phyloP scores from a whole-genome alignment of 2,329 filamentous ascomycete genomes.

The Dactylellina parvicollis region DNA sequence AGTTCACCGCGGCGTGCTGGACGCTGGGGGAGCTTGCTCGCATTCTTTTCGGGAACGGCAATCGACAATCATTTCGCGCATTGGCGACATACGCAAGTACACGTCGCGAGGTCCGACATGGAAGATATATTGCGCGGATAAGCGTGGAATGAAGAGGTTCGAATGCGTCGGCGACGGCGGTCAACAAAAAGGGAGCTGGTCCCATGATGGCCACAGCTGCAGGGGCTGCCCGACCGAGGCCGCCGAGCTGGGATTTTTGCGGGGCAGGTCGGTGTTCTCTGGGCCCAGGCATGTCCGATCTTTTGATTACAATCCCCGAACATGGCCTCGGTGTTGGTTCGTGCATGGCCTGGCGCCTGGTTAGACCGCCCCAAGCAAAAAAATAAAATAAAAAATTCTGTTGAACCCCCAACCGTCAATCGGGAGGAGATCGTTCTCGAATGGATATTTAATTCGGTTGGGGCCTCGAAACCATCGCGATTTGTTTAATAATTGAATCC shows the following conservation, averaged over 20 bases:
- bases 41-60: too few relatives aligned
- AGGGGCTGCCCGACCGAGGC: constrained; percentile 1
- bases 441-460: constrained; percentile 40
- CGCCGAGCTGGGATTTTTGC: neutral
- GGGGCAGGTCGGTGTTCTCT: neutral
- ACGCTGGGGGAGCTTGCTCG: too few relatives aligned
- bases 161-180: constrained; percentile 3
- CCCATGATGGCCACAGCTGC: constrained; percentile 10
- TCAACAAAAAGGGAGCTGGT: constrained; percentile 34
- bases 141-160: constrained; percentile 30
- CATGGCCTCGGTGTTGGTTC: too few relatives aligned
- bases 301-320: neutral
- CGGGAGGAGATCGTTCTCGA: too few relatives aligned
- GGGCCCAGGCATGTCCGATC: too few relatives aligned
- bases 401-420: constrained; percentile 52
- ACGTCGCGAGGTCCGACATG: too few relatives aligned
- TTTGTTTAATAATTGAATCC: constrained; percentile 16
- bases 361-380: constrained; percentile 27
- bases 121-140: constrained; percentile 42
- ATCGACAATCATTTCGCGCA: neutral
- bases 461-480: constrained; percentile 34
- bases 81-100: too few relatives aligned
- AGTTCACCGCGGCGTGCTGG: too few relatives aligned
- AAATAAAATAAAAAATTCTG: constrained; percentile 38
- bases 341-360: too few relatives aligned